These are phyloP conservation scores for Neonectria magnoliae DNA, from an alignment of 2,329 filamentous ascomycete species.

Conservation along the genomic window DNA sequence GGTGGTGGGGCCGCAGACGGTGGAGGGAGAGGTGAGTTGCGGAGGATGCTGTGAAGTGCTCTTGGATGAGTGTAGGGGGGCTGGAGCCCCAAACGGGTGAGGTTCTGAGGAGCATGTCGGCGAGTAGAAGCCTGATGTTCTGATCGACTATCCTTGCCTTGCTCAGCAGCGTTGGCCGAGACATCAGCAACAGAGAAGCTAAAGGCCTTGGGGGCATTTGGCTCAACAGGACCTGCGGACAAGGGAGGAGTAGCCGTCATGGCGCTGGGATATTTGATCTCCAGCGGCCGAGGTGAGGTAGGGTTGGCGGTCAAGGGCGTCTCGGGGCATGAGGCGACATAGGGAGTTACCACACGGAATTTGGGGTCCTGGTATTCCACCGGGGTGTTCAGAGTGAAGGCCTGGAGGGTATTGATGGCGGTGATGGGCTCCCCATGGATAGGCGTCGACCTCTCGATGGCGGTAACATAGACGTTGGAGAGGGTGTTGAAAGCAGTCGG, in stretches of 20 bases:
- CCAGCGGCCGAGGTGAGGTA: constrained; percentile 57
- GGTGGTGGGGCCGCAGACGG: constrained; percentile 59
- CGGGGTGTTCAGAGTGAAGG: constrained; percentile 45
- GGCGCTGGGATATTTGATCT: constrained; percentile 62
- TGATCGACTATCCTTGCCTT: constrained; percentile 15
- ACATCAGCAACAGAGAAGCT: constrained; percentile 55
- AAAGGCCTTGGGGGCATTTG: constrained; percentile 54
- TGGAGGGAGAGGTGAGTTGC: constrained; percentile 71
- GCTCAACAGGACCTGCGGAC: constrained; percentile 62
- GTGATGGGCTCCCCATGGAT: constrained; percentile 58
- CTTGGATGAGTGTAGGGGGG: constrained; percentile 69
- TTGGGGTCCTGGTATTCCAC: constrained; percentile 46
- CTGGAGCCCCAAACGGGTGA: constrained; percentile 37
- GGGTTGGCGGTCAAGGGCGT: constrained; percentile 64
- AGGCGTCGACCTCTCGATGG: constrained; percentile 68
- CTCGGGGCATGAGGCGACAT: constrained; percentile 59
- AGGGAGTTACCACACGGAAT: constrained; percentile 54
- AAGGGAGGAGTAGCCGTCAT: constrained; percentile 70
- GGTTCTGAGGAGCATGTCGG: constrained; percentile 19
- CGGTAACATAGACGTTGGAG: constrained; percentile 71
- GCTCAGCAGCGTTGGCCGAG: constrained; percentile 22
- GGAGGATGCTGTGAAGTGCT: constrained; percentile 70
- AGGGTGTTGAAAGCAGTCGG: constrained; percentile 73
- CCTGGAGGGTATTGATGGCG: constrained; percentile 57
- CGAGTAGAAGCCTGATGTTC: constrained; percentile 31